Conservation (phyloP, 2,329 filamentous ascomycete genomes). For the Xylariaceae sp. region DNA sequence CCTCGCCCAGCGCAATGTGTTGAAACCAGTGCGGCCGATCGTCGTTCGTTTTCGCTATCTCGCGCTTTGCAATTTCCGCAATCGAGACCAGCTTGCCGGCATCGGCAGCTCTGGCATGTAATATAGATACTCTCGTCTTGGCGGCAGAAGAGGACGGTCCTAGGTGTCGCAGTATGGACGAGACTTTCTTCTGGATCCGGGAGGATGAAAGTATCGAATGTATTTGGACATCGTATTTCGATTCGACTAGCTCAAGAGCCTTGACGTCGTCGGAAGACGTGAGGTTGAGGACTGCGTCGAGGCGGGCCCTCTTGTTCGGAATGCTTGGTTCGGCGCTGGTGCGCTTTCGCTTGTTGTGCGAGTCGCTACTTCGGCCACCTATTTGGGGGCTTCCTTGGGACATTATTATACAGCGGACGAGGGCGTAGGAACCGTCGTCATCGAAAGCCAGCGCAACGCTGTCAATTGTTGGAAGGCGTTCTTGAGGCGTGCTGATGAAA, state of each 20-base stretch:
- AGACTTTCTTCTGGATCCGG: slow-evolving; percentile 59
- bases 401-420: slow-evolving; percentile 19
- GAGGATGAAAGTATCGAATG: slow-evolving; percentile 63
- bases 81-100: slow-evolving; percentile 70
- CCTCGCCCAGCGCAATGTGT: slow-evolving; percentile 60
- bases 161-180: slow-evolving; percentile 49
- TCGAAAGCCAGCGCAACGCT: slow-evolving; percentile 1
- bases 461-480: not conserved
- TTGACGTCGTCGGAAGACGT: slow-evolving; percentile 44
- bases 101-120: slow-evolving; percentile 54
- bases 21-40: slow-evolving; percentile 48
- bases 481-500: not conserved
- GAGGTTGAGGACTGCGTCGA: slow-evolving; percentile 30
- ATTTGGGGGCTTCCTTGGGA: slow-evolving; percentile 3
- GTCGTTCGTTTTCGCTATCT: slow-evolving; percentile 46
- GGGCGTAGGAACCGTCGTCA: slow-evolving; percentile 4
- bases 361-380: not conserved
- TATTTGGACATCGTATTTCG: slow-evolving; percentile 53
- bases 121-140: slow-evolving; percentile 44
- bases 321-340: slow-evolving; percentile 18
- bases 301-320: slow-evolving; percentile 31
- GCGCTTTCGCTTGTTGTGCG: slow-evolving; percentile 34
- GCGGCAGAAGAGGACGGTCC: slow-evolving; percentile 31
- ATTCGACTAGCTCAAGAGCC: slow-evolving; percentile 45
- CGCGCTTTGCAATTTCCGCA: slow-evolving; percentile 65